Evolutionary conservation across 306 rosid genomes (phyloP).

Genomic region (Vigna angularis): DNA sequence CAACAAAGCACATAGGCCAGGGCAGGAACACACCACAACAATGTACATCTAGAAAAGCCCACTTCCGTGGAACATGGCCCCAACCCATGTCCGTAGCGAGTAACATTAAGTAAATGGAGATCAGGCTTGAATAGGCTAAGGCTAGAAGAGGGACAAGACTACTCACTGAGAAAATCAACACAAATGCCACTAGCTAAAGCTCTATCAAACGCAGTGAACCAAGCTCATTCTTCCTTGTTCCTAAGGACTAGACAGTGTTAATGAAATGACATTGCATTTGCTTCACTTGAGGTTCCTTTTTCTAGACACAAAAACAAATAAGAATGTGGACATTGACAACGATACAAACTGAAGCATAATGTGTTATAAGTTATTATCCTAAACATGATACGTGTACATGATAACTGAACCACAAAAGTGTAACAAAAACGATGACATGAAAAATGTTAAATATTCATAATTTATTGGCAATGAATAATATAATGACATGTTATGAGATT

Average conservation of each 20-base stretch:
- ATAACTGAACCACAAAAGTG: background rate
- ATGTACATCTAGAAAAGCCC: slow-evolving; percentile 57
- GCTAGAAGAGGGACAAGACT: slow-evolving; percentile 84
- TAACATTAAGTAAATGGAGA: slow-evolving; percentile 61
- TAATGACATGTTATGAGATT: background rate
- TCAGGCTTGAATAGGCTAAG: slow-evolving; percentile 64
- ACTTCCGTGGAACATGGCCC: slow-evolving; percentile 59
- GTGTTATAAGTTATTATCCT: background rate
- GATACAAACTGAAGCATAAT: background rate
- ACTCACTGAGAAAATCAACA: slow-evolving; percentile 82
- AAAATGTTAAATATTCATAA: background rate
- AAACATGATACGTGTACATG: background rate
- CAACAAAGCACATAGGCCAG: slow-evolving; percentile 82
- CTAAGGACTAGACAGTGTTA: background rate
- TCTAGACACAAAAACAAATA: too few relatives aligned
- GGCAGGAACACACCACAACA: slow-evolving; percentile 72
- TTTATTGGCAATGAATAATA: background rate
- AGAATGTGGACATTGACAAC: background rate
- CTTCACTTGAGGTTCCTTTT: background rate
- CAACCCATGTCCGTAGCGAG: slow-evolving; percentile 44
- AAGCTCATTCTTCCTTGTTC: slow-evolving; percentile 51
- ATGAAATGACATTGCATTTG: slow-evolving; percentile 57
- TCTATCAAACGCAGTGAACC: slow-evolving; percentile 85
- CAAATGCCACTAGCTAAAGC: slow-evolving; percentile 81
- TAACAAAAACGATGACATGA: slow-evolving; percentile 30